Evolutionary conservation across 305 asterid genomes (phyloP).

Genomic region (Rubia occidens): DNA sequence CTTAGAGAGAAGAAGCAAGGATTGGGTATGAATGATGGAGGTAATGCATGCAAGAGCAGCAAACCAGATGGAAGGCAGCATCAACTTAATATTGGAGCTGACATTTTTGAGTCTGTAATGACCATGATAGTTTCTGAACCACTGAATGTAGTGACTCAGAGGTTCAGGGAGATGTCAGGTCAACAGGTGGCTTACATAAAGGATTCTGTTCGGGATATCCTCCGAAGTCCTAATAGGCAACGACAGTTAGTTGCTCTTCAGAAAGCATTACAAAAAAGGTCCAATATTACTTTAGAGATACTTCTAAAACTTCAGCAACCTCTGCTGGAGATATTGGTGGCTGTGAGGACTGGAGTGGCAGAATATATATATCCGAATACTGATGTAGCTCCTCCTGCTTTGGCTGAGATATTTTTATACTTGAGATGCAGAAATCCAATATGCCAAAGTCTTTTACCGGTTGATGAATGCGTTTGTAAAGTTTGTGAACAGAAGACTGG

Average conservation of each 20-base stretch:
- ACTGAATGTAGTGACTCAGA: slow-evolving; percentile 41
- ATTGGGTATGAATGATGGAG: slow-evolving; percentile 39
- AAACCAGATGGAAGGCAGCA: slow-evolving; percentile 44
- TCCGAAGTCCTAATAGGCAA: slow-evolving; percentile 55
- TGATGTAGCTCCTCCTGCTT: slow-evolving; percentile 45
- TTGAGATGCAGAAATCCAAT: slow-evolving; percentile 67
- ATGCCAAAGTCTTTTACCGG: slow-evolving; percentile 72
- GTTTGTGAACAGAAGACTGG: slow-evolving; percentile 58
- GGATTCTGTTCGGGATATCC: slow-evolving; percentile 60
- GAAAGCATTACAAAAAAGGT: slow-evolving; percentile 57
- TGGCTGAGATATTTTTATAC: slow-evolving; percentile 71
- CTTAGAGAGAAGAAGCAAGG: slow-evolving; percentile 39
- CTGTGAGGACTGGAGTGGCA: slow-evolving; percentile 65
- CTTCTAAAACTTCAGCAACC: slow-evolving; percentile 49
- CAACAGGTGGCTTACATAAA: slow-evolving; percentile 44
- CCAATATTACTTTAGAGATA: slow-evolving; percentile 56
- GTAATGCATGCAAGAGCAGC: slow-evolving; percentile 32
- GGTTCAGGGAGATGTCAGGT: slow-evolving; percentile 50
- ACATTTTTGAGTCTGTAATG: slow-evolving; percentile 65
- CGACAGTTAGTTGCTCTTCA: slow-evolving; percentile 74
- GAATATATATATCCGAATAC: slow-evolving; percentile 48
- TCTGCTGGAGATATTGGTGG: slow-evolving; percentile 76
- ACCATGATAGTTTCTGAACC: slow-evolving; percentile 80
- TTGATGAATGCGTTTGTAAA: slow-evolving; percentile 94
- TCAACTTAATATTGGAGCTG: slow-evolving; percentile 40